Evolutionary conservation across 805 yeast genomes (phyloP).

Genomic region (Yarrowia sp.): DNA sequence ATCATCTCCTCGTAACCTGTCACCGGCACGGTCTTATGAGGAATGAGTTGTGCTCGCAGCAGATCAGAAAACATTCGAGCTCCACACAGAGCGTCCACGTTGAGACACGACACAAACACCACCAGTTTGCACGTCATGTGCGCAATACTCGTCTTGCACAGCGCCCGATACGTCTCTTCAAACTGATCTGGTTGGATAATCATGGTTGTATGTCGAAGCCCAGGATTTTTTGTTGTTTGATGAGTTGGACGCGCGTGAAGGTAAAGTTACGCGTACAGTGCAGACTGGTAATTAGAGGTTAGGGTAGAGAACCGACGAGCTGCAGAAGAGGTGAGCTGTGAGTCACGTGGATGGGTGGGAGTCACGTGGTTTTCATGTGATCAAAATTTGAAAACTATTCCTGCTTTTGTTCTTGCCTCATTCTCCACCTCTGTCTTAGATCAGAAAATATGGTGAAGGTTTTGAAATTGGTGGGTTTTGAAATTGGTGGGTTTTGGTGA

Average conservation of each 20-base stretch:
- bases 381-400: too few relatives aligned
- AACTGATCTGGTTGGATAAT: constrained; percentile 75
- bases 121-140: constrained; percentile 93
- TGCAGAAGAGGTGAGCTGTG: neutral
- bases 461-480: too few relatives aligned
- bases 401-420: too few relatives aligned
- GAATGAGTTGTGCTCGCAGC: constrained; percentile 80
- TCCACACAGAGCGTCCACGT: constrained; percentile 91
- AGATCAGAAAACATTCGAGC: constrained; percentile 74
- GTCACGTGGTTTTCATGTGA: neutral
- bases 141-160: constrained; percentile 74
- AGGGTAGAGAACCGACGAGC: constrained; percentile 7
- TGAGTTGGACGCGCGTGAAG: too few relatives aligned
- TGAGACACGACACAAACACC: constrained; percentile 86
- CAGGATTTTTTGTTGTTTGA: too few relatives aligned
- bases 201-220: constrained; percentile 57
- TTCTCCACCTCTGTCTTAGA: too few relatives aligned
- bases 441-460: too few relatives aligned
- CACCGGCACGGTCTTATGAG: constrained; percentile 88
- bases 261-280: constrained; percentile 15
- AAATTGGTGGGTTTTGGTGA: too few relatives aligned
- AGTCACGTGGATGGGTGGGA: neutral
- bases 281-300: constrained; percentile 24
- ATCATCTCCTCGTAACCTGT: constrained; percentile 85
- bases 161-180: constrained; percentile 68